Evolutionary conservation across 371 early-diverging fungal species (phyloP), one percentile per base, ranked within the genome.

Genomic region (Mortierella sp.): DNA sequence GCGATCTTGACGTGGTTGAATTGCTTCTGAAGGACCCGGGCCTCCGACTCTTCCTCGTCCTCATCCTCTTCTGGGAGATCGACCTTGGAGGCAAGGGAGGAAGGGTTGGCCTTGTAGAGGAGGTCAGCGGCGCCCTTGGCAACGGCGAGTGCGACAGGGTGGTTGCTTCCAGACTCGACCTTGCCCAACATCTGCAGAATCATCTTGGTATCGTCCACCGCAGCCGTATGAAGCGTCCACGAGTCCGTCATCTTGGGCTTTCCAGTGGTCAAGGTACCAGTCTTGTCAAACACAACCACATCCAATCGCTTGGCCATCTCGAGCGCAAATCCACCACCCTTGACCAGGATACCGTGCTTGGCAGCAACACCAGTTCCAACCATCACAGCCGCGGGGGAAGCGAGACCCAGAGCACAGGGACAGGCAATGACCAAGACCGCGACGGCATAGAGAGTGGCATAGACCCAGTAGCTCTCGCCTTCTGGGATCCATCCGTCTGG

Each of bases 201-300:
- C 75, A 87, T 63, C n/a, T 81, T 46, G 51, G 75, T 55, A 14
- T 63, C 48, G 18, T 68, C 54, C 51, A 76, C 21, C 1, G 76
- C 75, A 0, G 88, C 43, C 7, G 70, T 74, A 11, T 79, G 79
- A 2, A 84, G 43, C 5, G 87, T 29, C 90, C 90, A 90, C 0
- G 75, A 82, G 75, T 91, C 89, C 3, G 91, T 89, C 46, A 93
- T 92, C 12, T 83, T 80, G 58, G 92, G 91, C 51, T 93, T 92
- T 29, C 95, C 95, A 7, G 90, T 87, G 4, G 97, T 96, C 70
- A 96, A 75, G 0, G 97, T 96, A 11, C 97, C 97, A 1, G 97
- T 96, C 87, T 96, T 96, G 88, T 96, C 97, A 90, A 97, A 99
- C 82, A 97, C 97, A 78, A 98, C 97, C 41, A 98, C 93, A 90